Evolutionary conservation across 2,329 filamentous ascomycete genomes (phyloP).

Genomic region (Pseudocercospora ulei): DNA sequence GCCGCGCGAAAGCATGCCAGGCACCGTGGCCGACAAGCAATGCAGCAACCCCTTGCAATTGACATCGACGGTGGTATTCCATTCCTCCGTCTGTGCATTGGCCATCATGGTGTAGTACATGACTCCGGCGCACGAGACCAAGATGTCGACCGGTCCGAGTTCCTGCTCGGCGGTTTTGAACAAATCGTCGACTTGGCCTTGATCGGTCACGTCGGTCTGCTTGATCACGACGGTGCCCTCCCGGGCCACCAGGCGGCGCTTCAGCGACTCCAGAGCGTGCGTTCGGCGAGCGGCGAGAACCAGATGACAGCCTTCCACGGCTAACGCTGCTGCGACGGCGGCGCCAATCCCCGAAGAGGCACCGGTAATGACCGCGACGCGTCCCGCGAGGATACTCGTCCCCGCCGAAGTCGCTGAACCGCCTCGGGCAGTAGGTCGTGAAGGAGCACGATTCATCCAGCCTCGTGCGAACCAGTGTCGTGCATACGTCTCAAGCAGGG

Average conservation of each 20-base stretch:
- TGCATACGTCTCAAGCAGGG: conserved; percentile 66
- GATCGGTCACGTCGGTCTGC: conserved; percentile 63
- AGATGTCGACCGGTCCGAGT: conserved; percentile 64
- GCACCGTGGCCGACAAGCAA: conserved; percentile 59
- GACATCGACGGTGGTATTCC: conserved; percentile 73
- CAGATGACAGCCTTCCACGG: conserved; percentile 60
- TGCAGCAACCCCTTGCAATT: conserved; percentile 77
- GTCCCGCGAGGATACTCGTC: conserved; percentile 54
- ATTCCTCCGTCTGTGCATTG: conserved; percentile 62
- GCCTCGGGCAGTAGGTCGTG: conserved; percentile 41
- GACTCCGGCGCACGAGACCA: conserved; percentile 71
- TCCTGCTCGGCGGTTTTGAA: conserved; percentile 50
- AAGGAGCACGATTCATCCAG: conserved; percentile 59
- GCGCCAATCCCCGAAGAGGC: conserved; percentile 72
- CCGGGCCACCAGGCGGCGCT: conserved; percentile 48
- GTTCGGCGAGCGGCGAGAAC: conserved; percentile 61
- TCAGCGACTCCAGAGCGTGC: conserved; percentile 58
- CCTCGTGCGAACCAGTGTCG: conserved; percentile 72
- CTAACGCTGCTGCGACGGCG: conserved; percentile 59
- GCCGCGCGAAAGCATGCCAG: conserved; percentile 60
- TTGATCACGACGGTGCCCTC: conserved; percentile 58
- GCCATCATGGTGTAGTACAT: conserved; percentile 89
- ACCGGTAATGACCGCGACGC: conserved; percentile 66
- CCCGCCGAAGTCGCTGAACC: conserved; percentile 40
- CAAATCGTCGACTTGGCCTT: conserved; percentile 56